Evolutionary conservation across 805 yeast species (phyloP), one percentile per base, ranked within the genome.

Genomic region (Candida methanosorbosa): DNA sequence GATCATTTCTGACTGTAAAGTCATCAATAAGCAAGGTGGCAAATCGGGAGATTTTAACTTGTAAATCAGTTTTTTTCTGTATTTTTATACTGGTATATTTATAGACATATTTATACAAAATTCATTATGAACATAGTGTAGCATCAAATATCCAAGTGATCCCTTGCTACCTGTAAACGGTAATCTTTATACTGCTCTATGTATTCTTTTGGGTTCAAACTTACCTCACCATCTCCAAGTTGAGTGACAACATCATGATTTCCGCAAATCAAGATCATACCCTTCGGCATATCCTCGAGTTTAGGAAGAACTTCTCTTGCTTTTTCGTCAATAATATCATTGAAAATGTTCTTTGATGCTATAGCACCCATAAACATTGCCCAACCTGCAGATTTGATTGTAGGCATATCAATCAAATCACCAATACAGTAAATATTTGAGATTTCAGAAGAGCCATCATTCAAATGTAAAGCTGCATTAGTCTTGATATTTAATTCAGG

Each of bases 21-120:
- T 72, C 0, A 36, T 57, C 4, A 48, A 46, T 15, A 72, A 72
- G 43, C 32, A 37, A 3, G 77, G 77, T 7, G 77, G 77, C 2
- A 59, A 59, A 37, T 49, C 54, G 30, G 63, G 52, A 8, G 44
- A 42, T 32, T 41, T 40, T 28, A 27, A 26, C 8, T n/a, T 28
- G 9, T 18, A 25, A 25, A n/a, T n/a, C n/a, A n/a, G n/a, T n/a
- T n/a, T n/a, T n/a, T n/a, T n/a, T n/a, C n/a, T n/a, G n/a, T n/a
- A n/a, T n/a, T n/a, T n/a, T n/a, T n/a, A n/a, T n/a, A n/a, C n/a
- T n/a, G n/a, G n/a, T n/a, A n/a, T n/a, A n/a, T n/a, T n/a, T n/a
- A n/a, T n/a, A n/a, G n/a, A n/a, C n/a, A n/a, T n/a, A n/a, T n/a
- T n/a, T n/a, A n/a, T n/a, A n/a, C n/a, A n/a, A n/a, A n/a, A n/a